These are phyloP conservation scores for Thielaviopsis euricoi DNA, from an alignment of 2,329 filamentous ascomycete genomes.

Conservation along the genomic window DNA sequence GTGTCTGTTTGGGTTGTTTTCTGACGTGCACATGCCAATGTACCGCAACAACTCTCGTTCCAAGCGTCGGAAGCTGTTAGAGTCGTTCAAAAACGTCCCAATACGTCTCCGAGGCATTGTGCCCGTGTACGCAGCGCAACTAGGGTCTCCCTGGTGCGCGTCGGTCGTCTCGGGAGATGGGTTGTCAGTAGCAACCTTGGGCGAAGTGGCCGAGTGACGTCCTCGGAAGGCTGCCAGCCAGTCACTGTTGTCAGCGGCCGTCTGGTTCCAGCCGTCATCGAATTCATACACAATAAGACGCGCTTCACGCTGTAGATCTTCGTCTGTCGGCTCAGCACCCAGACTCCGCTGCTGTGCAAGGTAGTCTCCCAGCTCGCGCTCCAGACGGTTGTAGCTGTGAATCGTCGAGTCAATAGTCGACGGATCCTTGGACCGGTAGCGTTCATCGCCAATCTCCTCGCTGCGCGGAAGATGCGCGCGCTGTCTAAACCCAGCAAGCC, in stretches of 20 bases:
- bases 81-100: conserved; percentile 35
- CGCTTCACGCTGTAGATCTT: conserved; percentile 38
- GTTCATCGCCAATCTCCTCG: conserved; percentile 34
- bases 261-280: conserved; percentile 49
- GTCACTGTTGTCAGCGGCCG: conserved; percentile 36
- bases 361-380: conserved; percentile 38
- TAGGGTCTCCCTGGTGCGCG: neutral
- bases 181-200: conserved; percentile 11
- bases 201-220: conserved; percentile 20
- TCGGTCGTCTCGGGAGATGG: neutral
- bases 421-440: conserved; percentile 34
- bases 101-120: conserved; percentile 1
- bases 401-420: conserved; percentile 42
- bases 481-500: conserved; percentile 39
- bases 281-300: conserved; percentile 45
- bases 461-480: conserved; percentile 40
- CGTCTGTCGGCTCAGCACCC: conserved; percentile 34
- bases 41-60: conserved; percentile 36
- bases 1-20: conserved; percentile 43
- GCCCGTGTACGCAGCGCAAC: neutral
- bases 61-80: conserved; percentile 42
- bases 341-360: conserved; percentile 26
- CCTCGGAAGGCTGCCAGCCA: conserved; percentile 38
- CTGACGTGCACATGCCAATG: conserved; percentile 35
- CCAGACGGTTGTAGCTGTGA: conserved; percentile 39